Evolutionary conservation across 2,329 filamentous ascomycete species (phyloP), one percentile per base, ranked within the genome.

Genomic region (Xylaria sp.): DNA sequence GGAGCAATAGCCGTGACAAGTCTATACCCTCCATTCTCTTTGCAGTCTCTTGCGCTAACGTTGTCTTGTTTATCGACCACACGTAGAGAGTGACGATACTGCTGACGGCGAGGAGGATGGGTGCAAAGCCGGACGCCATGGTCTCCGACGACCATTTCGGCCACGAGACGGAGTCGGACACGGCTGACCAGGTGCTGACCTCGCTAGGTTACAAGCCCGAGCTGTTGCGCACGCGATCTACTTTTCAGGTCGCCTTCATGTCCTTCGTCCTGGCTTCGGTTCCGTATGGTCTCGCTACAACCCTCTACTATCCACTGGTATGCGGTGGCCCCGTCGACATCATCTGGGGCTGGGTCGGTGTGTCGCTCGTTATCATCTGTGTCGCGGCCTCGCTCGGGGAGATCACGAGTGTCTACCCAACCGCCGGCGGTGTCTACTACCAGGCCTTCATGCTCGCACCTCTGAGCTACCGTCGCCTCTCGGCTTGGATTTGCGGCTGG

Each of bases 361-460:
- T 92, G 39, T 91, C 88, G n/a, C 70, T 86, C 65, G 90, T 92
- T 77, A 90, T 92, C 72, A 78, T 91, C 72, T 91, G 89, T 77
- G 89, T 93, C 36, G 90, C 91, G 33, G 81, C 86, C 2, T 92
- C 89, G 22, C 84, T 93, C 33, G 89, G 89, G 70, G 91, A 93
- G 80, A 91, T 93, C 75, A 92, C 90, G 66, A 90, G 88, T 72
- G 88, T 92, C 44, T 93, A 91, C 74, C 91, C 91, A 25, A 93
- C 90, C n/a, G 89, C 89, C 57, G 90, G 90, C 74, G 91, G 90
- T 76, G 90, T 93, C 61, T 93, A 94, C 81, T 93, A 92, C 77
- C 90, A 92, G 80, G 89, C 90, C 5, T 93, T 91, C 75, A 92
- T 92, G 87, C 85, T 94, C 15, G 85, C 90, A 0, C 84, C 89